Conservation (phyloP, 148 eudicot species). For the Rhododendron ovatum region DNA sequence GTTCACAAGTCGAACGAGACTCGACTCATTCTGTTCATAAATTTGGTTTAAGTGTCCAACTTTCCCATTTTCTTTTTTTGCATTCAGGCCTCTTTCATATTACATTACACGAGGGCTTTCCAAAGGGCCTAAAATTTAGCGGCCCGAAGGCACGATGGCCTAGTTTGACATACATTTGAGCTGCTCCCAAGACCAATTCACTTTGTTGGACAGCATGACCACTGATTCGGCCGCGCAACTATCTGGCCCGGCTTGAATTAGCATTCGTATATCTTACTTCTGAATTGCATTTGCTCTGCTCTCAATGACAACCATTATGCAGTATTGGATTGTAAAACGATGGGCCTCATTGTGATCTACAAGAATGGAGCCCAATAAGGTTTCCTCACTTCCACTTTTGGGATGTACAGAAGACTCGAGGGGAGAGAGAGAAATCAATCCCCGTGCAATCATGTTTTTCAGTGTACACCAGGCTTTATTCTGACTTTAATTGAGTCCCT, state of each 20-base stretch:
- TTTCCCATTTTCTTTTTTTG: not conserved
- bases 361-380: not conserved
- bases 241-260: not conserved
- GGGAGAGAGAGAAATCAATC: no score
- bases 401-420: not conserved
- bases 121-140: not conserved
- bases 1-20: not conserved
- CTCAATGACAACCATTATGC: no score
- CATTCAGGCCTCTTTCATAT: no score
- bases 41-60: not conserved
- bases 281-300: no score
- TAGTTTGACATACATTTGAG: not conserved
- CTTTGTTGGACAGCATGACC: no score
- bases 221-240: not conserved
- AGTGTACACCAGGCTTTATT: no score
- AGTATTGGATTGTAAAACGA: not conserved
- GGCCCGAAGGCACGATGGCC: not conserved
- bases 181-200: not conserved
- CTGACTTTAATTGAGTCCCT: no score
- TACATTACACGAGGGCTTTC: no score
- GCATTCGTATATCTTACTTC: not conserved
- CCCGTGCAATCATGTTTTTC: no score
- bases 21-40: not conserved
- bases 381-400: not conserved
- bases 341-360: not conserved